Conservation (phyloP, 257 asterid genomes). For the Plantago ovata region DNA sequence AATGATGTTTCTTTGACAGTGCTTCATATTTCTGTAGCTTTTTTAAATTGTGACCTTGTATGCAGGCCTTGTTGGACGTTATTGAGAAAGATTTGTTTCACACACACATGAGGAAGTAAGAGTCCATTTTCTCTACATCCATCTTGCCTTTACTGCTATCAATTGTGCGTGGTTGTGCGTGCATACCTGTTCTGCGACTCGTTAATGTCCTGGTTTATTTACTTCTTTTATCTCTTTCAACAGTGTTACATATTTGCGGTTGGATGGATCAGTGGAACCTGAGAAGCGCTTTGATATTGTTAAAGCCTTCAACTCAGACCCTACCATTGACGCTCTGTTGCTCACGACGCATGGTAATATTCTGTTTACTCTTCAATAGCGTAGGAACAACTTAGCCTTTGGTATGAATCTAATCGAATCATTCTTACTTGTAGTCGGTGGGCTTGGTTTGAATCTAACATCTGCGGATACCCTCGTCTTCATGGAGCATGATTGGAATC, state of each 20-base stretch:
- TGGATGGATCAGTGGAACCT: constrained; percentile 96
- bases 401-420: constrained; percentile 12
- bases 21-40: constrained; percentile 12
- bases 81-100: constrained; percentile 91
- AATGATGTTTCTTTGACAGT: neutral
- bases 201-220: constrained; percentile 11
- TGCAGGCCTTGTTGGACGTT: constrained; percentile 92
- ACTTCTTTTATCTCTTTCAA: constrained; percentile 19
- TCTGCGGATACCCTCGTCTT: constrained; percentile 99
- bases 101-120: constrained; percentile 83
- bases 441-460: constrained; percentile 95
- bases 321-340: constrained; percentile 90
- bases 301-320: constrained; percentile 97
- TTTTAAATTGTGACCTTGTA: constrained; percentile 22
- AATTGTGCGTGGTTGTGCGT: neutral
- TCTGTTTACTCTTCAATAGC: constrained; percentile 10
- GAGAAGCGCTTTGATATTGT: constrained; percentile 97
- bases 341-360: constrained; percentile 92
- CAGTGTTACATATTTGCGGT: constrained; percentile 92
- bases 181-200: neutral
- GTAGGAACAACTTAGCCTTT: neutral
- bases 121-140: constrained; percentile 12
- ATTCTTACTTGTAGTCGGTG: constrained; percentile 69
- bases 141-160: neutral
- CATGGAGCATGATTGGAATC: constrained; percentile 99